phyloP scores from a whole-genome alignment of 2,329 filamentous ascomycete species.

The Lasiodiplodia citricola region DNA sequence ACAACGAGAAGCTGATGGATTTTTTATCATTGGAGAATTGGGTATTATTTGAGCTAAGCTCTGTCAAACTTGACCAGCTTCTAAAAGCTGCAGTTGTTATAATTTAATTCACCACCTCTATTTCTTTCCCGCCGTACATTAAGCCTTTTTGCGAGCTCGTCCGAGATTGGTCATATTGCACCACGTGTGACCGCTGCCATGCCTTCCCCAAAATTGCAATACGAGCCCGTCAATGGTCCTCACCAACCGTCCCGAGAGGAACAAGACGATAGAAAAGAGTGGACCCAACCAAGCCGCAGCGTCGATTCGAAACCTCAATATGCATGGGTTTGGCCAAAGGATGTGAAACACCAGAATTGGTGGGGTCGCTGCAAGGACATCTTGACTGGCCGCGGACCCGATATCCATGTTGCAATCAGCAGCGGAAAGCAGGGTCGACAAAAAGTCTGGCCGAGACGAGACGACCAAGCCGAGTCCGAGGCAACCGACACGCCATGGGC shows the following conservation, averaged over 20 bases:
- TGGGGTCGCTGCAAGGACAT: slow-evolving; percentile 52
- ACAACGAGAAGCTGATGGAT: not conserved
- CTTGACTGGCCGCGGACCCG: slow-evolving; percentile 48
- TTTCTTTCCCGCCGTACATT: no score
- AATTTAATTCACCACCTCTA: not conserved
- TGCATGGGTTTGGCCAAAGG: slow-evolving; percentile 52
- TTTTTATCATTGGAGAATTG: not conserved
- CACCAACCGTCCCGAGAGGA: slow-evolving; percentile 17
- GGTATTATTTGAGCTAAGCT: not conserved
- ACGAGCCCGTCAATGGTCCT: not conserved
- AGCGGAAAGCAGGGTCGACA: slow-evolving; percentile 46
- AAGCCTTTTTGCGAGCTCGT: no score
- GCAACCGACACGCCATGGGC: slow-evolving; percentile 25
- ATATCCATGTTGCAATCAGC: slow-evolving; percentile 51
- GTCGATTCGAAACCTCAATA: slow-evolving; percentile 42
- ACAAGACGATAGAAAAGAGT: slow-evolving; percentile 30
- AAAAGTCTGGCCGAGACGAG: slow-evolving; percentile 45
- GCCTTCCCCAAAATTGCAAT: not conserved
- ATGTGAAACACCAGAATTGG: slow-evolving; percentile 42
- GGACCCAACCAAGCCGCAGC: slow-evolving; percentile 35
- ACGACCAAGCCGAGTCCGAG: slow-evolving; percentile 35
- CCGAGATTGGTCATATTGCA: not conserved
- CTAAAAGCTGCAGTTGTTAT: not conserved
- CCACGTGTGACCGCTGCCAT: not conserved
- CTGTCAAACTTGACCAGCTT: not conserved